Percentiles rank a stretch among this genome's conserved stretches.
Evolutionary conservation across 2,329 filamentous ascomycete genomes (phyloP).

Genomic region (Stemphylium lycopersici): DNA sequence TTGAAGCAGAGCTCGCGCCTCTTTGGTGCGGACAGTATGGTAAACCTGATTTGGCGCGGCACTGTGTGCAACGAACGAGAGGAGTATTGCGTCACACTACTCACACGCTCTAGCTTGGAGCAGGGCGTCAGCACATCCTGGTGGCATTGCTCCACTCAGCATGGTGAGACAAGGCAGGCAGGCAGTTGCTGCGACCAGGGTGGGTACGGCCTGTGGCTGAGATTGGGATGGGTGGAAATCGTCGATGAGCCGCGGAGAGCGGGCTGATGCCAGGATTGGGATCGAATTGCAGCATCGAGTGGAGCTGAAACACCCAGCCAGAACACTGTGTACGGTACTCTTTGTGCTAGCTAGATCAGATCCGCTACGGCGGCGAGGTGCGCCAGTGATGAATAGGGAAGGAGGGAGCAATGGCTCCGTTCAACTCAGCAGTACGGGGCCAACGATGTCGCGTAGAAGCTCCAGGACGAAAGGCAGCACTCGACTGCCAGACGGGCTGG

Average conservation of each 20-base stretch:
- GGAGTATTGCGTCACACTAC: conserved; percentile 45
- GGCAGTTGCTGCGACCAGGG: conserved; percentile 28
- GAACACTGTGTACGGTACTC: not conserved
- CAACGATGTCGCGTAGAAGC: not conserved
- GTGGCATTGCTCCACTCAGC: conserved; percentile 31
- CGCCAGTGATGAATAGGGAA: not conserved
- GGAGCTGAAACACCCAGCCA: conserved; percentile 19
- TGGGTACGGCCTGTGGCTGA: conserved; percentile 36
- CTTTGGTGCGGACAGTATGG: conserved; percentile 28
- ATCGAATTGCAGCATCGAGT: conserved; percentile 20
- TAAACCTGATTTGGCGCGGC: conserved; percentile 49
- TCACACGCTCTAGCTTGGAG: conserved; percentile 30
- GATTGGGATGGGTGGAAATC: conserved; percentile 34
- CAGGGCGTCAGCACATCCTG: conserved; percentile 41
- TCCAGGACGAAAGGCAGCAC: not conserved
- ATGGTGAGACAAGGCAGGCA: conserved; percentile 36
- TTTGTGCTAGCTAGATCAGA: not conserved
- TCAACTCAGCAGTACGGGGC: not conserved
- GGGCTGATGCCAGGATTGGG: conserved; percentile 29
- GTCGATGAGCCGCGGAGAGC: conserved; percentile 36
- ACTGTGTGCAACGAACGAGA: conserved; percentile 36
- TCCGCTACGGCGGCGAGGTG: not conserved
- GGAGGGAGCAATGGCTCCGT: not conserved
- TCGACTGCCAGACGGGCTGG: not conserved
- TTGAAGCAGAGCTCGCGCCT: conserved; percentile 43